These are phyloP conservation scores for Rhizopogon rudus DNA, from an alignment of 768 basidiomycete species.

Conservation along the genomic window DNA sequence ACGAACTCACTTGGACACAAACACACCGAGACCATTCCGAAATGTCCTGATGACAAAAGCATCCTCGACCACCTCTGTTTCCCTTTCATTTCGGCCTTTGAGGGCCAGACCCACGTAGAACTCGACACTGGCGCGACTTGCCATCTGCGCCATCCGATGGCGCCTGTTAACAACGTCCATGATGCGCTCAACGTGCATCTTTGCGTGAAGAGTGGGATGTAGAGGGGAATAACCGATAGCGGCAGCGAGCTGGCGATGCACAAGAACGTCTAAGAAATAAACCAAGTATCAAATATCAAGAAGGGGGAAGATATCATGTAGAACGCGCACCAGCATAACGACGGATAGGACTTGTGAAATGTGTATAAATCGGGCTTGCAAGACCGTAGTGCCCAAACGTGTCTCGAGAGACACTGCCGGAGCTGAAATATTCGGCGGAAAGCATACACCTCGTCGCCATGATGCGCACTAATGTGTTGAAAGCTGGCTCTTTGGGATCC, in stretches of 20 bases:
- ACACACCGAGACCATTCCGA: constrained; percentile 94
- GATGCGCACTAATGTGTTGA: constrained; percentile 97
- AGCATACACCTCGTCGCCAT: constrained; percentile 99
- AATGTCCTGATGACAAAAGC: constrained; percentile 94
- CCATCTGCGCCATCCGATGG: constrained; percentile 97
- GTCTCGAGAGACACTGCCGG: constrained; percentile 88
- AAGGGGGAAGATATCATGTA: neutral
- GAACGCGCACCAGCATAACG: constrained; percentile 77
- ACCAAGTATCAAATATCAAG: neutral
- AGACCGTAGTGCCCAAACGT: constrained; percentile 97
- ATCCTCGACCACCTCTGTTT: constrained; percentile 58
- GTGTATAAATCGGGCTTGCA: constrained; percentile 96
- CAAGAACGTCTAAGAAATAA: constrained; percentile 68
- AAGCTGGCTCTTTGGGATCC: constrained; percentile 82
- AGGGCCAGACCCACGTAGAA: constrained; percentile 95
- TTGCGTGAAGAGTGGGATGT: constrained; percentile 85
- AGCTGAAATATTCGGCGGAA: constrained; percentile 96
- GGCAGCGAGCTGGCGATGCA: constrained; percentile 88
- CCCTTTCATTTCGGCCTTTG: constrained; percentile 55
- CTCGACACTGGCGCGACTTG: constrained; percentile 92
- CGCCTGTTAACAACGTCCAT: constrained; percentile 85
- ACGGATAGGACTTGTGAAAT: constrained; percentile 97
- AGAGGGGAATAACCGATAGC: constrained; percentile 82
- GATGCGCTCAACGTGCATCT: constrained; percentile 80
- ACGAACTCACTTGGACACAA: constrained; percentile 78